Evolutionary conservation across 495 filamentous ascomycete species (phyloP), one percentile per base, ranked within the genome.

Genomic region (Ascodesmis nigricans): DNA sequence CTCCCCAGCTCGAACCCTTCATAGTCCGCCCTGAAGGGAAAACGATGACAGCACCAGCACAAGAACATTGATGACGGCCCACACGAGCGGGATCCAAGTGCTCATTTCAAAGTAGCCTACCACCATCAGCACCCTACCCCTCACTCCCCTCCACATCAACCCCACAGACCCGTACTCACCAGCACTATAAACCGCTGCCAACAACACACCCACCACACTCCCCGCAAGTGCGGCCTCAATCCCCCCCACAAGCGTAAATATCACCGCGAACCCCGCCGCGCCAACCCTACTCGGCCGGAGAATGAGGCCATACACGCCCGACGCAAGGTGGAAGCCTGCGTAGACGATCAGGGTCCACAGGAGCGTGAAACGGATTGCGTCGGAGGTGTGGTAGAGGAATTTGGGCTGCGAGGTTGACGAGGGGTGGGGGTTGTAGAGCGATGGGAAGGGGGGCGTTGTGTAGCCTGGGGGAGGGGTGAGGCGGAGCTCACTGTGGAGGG

Each of bases 71-170:
- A 92, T 74, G 43, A 77, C 62, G n/a, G 73, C 75, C 87, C 87
- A 97, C 32, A 90, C 64, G 47, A 91, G 79, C 9, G 87, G 87
- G 25, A 92, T 75, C 87, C 90, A 97, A 1, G 87, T 93, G 33
- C 81, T 90, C 84, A 95, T 91, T 41, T 69, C 58, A 49, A 91
- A 92, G 54, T 72, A 78, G 20, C 46, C 46, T 47, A 19, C 17
- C 17, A 6, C 20, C n/a, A 25, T 45, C 20, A 35, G 27, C 21
- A 36, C 29, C 22, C 9, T 21, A 21, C 18, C 35, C 4, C 11
- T 0, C 13, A 18, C 8, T 26, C n/a, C 0, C 2, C 21, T 13
- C n/a, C n/a, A n/a, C n/a, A n/a, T n/a, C n/a, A n/a, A n/a, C n/a
- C n/a, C n/a, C n/a, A 7, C 21, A 11, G 14, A 9, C 11, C 14